phyloP scores from a whole-genome alignment of 768 basidiomycete genomes.

The Macrolepiota albuminosa region DNA sequence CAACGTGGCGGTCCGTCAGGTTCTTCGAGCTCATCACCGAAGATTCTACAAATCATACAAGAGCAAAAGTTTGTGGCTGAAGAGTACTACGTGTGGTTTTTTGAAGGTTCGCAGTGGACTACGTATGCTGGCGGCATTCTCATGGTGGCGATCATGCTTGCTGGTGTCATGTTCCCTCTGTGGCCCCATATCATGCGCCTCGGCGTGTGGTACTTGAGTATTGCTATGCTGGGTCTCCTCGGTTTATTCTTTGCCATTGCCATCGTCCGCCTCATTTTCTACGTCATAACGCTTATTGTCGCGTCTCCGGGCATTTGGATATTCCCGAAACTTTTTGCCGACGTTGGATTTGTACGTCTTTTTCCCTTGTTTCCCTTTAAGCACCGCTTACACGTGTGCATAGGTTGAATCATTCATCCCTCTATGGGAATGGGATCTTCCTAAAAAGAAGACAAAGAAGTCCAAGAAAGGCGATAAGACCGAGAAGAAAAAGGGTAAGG shows the following conservation, averaged over 20 bases:
- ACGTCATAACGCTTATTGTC: constrained; percentile 84
- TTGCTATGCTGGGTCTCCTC: constrained; percentile 82
- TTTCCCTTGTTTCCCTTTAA: background rate
- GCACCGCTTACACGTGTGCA: background rate
- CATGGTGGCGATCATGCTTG: constrained; percentile 93
- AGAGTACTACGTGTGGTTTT: constrained; percentile 95
- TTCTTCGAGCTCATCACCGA: constrained; percentile 69
- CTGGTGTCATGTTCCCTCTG: constrained; percentile 97
- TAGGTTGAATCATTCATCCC: constrained; percentile 98
- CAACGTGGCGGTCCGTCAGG: constrained; percentile 68
- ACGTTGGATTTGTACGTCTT: constrained; percentile 91
- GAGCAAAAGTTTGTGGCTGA: constrained; percentile 76
- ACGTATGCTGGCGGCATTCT: constrained; percentile 86
- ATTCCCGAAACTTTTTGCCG: constrained; percentile 96
- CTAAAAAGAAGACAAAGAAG: constrained; percentile 62
- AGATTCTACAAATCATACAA: constrained; percentile 72
- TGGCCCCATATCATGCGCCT: constrained; percentile 93
- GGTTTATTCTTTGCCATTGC: constrained; percentile 89
- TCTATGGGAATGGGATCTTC: constrained; percentile 93
- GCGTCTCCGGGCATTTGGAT: constrained; percentile 96
- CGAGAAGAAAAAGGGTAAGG: constrained; percentile 40
- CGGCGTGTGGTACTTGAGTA: constrained; percentile 94
- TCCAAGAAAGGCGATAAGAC: constrained; percentile 49
- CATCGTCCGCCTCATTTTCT: constrained; percentile 88
- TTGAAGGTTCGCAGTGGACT: constrained; percentile 90